Evolutionary conservation across 176 grass and related monocot genomes (phyloP), one percentile per base, ranked within the genome.

Genomic region (Cenchrus purpureus): DNA sequence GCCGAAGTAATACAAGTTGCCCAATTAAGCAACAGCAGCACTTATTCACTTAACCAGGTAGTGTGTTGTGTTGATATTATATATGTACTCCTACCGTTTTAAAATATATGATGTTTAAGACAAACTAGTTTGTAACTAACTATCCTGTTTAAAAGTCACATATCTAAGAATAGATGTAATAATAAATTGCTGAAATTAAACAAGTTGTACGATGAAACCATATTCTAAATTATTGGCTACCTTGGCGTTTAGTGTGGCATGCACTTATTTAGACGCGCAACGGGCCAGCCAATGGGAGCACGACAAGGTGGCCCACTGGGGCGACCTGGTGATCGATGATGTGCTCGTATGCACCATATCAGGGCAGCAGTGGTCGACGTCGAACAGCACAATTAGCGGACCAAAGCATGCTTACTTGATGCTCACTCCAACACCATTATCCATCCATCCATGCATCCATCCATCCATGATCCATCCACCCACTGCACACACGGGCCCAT

Each of bases 281-380:
- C 2, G 13, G 43, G 57, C 12, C 31, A 22, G 73, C 71, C 58
- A 83, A 54, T 83, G 17, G 79, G 52, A 57, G 51, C 61, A 32
- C 81, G 65, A 82, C 63, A 74, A 22, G 43, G 45, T 57, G 80
- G 16, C 56, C 56, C 88, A 90, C 79, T 79, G 11, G 67, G 7
- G 69, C 77, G 77, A 89, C 82, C 87, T 53, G 46, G 51, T 53
- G 10, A 64, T 20, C 56, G 79, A 67, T 86, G 74, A 51, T 49
- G n/a, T 31, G 29, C 40, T 50, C 49, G 48, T 68, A 25, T 79
- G 84, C 74, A 12, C 73, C 57, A 55, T 61, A 86, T 90, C 74
- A 73, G 17, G 77, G 79, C 83, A 40, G 59, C 88, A 90, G 29
- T 73, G 78, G 79, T 90, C 84, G 20, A 29, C 44, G 6, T 90